Percentiles rank a stretch among this genome's conserved stretches.
phyloP scores from a whole-genome alignment of 192 early-diverging fungal genomes.

The Entomortierella parvispora region DNA sequence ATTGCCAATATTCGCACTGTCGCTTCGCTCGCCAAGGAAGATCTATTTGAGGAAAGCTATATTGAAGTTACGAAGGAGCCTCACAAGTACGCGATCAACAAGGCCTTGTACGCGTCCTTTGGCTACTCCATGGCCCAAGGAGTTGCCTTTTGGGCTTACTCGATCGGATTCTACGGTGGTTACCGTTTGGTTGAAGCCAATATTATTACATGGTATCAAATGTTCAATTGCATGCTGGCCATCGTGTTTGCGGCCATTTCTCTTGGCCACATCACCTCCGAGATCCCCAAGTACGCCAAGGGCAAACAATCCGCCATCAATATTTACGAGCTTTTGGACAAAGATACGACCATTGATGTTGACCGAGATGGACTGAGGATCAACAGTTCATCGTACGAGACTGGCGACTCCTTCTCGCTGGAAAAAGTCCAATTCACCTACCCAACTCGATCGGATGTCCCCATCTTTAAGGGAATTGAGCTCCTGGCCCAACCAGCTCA shows the following conservation, averaged over 20 bases:
- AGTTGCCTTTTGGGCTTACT: slow-evolving; percentile 63
- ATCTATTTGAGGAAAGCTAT: slow-evolving; percentile 73
- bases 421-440: slow-evolving; percentile 72
- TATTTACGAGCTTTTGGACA: slow-evolving; percentile 76
- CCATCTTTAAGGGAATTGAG: slow-evolving; percentile 69
- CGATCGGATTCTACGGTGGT: slow-evolving; percentile 10
- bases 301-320: slow-evolving; percentile 74
- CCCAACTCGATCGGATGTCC: slow-evolving; percentile 69
- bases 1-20: slow-evolving; percentile 89
- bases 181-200: slow-evolving; percentile 7
- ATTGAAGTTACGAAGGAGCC: slow-evolving; percentile 68
- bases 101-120: slow-evolving; percentile 70
- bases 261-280: slow-evolving; percentile 56
- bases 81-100: slow-evolving; percentile 70
- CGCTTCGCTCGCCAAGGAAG: slow-evolving; percentile 76
- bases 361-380: slow-evolving; percentile 46
- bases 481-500: slow-evolving; percentile 62
- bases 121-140: slow-evolving; percentile 78
- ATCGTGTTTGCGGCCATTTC: slow-evolving; percentile 74
- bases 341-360: slow-evolving; percentile 72
- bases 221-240: slow-evolving; percentile 61
- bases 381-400: slow-evolving; percentile 1
- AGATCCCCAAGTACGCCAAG: slow-evolving; percentile 60
- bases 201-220: background rate
- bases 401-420: slow-evolving; percentile 60